Evolutionary conservation across 1,139 yeast genomes (phyloP).

Genomic region (Taphrina sp.): DNA sequence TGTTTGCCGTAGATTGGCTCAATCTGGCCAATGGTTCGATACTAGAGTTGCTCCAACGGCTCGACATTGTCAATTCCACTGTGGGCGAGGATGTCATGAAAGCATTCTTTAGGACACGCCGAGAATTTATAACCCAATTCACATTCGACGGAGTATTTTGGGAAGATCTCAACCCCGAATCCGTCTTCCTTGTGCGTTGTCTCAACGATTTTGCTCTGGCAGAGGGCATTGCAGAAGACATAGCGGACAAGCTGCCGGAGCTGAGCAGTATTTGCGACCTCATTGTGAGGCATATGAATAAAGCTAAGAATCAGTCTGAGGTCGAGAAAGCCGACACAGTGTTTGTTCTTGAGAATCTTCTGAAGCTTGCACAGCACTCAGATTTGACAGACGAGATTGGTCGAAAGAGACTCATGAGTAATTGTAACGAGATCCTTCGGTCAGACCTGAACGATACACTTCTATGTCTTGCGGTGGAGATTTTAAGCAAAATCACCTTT

Average conservation of each 20-base stretch:
- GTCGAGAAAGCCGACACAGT: constrained; percentile 60
- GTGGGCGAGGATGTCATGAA: constrained; percentile 67
- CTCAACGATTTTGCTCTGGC: constrained; percentile 65
- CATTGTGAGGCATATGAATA: constrained; percentile 54
- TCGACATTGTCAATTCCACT: constrained; percentile 65
- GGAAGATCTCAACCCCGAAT: constrained; percentile 69
- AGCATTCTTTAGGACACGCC: constrained; percentile 59
- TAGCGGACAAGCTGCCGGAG: constrained; percentile 78
- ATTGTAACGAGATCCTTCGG: constrained; percentile 53
- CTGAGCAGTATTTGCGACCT: constrained; percentile 67
- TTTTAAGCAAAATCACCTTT: constrained; percentile 67
- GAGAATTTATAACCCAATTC: constrained; percentile 60
- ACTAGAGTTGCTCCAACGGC: constrained; percentile 63
- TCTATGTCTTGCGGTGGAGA: constrained; percentile 59
- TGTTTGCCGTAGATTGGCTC: constrained; percentile 74
- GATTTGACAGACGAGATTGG: constrained; percentile 93
- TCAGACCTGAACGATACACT: constrained; percentile 50
- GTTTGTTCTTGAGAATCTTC: constrained; percentile 71
- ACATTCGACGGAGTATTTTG: constrained; percentile 61
- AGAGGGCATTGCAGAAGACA: constrained; percentile 51
- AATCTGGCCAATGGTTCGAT: constrained; percentile 67
- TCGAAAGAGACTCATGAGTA: constrained; percentile 72
- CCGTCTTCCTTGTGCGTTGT: constrained; percentile 67
- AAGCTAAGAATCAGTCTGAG: constrained; percentile 43
- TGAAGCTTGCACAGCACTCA: constrained; percentile 64